phyloP scores from a whole-genome alignment of 371 early-diverging fungal species.

The Lichtheimia hyalospora region DNA sequence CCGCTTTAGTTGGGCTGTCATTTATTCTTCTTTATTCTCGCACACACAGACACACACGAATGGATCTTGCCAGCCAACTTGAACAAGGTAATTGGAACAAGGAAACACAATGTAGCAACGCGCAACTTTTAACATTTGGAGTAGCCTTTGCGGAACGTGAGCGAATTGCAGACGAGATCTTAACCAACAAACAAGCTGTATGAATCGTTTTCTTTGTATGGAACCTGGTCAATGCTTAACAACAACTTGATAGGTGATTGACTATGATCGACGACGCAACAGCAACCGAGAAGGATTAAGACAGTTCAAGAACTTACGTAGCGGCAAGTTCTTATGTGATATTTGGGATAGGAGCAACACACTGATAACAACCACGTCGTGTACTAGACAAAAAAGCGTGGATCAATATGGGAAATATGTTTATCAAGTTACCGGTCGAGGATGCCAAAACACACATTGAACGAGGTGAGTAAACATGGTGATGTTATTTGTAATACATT shows the following conservation, averaged over 20 bases:
- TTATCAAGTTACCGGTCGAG: constrained; percentile 52
- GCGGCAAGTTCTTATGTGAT: constrained; percentile 15
- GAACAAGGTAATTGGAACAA: background rate
- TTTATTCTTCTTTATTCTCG: no score
- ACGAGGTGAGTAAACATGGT: constrained; percentile 27
- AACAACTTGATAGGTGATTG: constrained; percentile 49
- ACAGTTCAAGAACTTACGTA: constrained; percentile 32
- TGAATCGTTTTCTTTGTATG: background rate
- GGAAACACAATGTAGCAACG: background rate
- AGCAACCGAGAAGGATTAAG: constrained; percentile 61
- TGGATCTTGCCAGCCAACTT: background rate
- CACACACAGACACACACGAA: background rate
- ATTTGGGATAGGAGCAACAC: background rate
- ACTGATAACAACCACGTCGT: no score
- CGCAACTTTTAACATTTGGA: background rate
- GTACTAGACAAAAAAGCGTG: constrained; percentile 57
- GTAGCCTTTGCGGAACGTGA: constrained; percentile 58
- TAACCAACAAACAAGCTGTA: constrained; percentile 63
- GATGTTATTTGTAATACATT: no score
- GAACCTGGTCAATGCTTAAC: background rate
- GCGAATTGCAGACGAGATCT: constrained; percentile 59
- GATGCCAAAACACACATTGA: constrained; percentile 41
- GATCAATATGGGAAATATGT: constrained; percentile 68
- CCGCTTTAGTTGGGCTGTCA: no score
- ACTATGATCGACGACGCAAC: constrained; percentile 61